A percentile compares a stretch with the other conserved stretches of the same genome.
Conservation (phyloP, 2,329 filamentous ascomycete genomes). For the Claviceps paspali region DNA sequence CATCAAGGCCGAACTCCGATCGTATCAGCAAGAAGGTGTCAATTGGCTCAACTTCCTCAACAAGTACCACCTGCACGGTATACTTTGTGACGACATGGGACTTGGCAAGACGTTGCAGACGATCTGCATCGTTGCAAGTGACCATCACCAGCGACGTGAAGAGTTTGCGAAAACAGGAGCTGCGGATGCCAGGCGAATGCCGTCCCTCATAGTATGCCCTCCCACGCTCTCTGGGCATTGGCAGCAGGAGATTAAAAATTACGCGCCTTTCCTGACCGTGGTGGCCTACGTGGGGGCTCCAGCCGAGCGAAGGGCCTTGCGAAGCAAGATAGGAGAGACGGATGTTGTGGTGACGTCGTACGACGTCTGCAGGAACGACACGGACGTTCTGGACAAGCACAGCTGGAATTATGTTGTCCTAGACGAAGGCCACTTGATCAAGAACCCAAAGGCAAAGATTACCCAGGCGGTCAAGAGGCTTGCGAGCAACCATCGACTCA, state of each 20-base stretch:
- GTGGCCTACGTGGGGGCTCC: constrained; percentile 87
- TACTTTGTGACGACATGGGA: constrained; percentile 98
- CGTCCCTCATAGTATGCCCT: constrained; percentile 89
- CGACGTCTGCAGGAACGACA: constrained; percentile 92
- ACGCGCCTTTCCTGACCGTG: constrained; percentile 83
- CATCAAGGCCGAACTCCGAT: constrained; percentile 91
- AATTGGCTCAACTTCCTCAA: constrained; percentile 99
- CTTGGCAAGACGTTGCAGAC: constrained; percentile 96
- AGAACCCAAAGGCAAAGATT: constrained; percentile 95
- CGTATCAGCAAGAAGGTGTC: constrained; percentile 96
- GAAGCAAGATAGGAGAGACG: constrained; percentile 54
- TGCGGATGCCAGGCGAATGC: constrained; percentile 62
- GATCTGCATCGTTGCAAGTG: constrained; percentile 92
- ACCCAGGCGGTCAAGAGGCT: constrained; percentile 84
- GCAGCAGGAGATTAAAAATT: constrained; percentile 94
- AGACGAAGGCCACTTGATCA: constrained; percentile 95
- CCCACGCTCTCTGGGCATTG: constrained; percentile 94
- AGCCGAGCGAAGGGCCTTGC: constrained; percentile 57
- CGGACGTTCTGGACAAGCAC: constrained; percentile 66
- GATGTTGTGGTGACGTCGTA: constrained; percentile 97
- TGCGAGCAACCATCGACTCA: constrained; percentile 82
- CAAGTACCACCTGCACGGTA: constrained; percentile 92
- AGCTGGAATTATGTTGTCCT: constrained; percentile 97
- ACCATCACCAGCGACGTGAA: constrained; percentile 85
- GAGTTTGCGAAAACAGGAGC: constrained; percentile 74